Percentiles rank a stretch among this genome's conserved stretches.
These are phyloP conservation scores for Casuarina glauca DNA, from an alignment of 306 rosid genomes.

Conservation along the genomic window DNA sequence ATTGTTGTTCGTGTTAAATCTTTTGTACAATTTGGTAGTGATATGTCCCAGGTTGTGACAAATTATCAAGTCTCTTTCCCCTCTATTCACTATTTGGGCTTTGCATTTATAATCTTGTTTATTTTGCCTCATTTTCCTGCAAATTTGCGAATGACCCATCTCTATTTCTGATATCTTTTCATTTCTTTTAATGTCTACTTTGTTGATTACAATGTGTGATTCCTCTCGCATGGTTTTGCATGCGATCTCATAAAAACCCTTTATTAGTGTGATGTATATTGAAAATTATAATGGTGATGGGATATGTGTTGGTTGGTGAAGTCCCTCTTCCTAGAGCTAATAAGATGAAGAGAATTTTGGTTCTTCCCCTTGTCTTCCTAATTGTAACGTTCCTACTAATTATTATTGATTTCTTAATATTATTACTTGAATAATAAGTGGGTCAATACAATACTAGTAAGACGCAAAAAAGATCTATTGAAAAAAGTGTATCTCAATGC, in stretches of 20 bases:
- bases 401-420: too few species aligned
- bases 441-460: too few species aligned
- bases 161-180: neutral
- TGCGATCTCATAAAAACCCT: neutral
- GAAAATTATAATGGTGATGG: slow-evolving; percentile 35
- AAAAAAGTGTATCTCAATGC: too few species aligned
- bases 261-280: slow-evolving; percentile 13
- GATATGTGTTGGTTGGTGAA: slow-evolving; percentile 49
- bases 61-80: slow-evolving; percentile 8
- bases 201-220: neutral
- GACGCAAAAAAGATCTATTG: too few species aligned
- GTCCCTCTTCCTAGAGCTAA: slow-evolving; percentile 39
- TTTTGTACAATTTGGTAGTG: too few species aligned
- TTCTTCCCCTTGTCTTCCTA: slow-evolving; percentile 81
- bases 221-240: neutral
- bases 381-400: slow-evolving; percentile 1
- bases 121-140: neutral
- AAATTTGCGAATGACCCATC: slow-evolving; percentile 1
- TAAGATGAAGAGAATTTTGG: slow-evolving; percentile 59
- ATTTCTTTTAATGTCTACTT: neutral
- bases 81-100: slow-evolving; percentile 10
- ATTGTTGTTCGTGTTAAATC: too few species aligned
- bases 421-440: too few species aligned
- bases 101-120: neutral
- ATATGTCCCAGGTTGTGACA: too few species aligned